phyloP scores from a whole-genome alignment of 441 rosid species.

The Populus tomentosa region DNA sequence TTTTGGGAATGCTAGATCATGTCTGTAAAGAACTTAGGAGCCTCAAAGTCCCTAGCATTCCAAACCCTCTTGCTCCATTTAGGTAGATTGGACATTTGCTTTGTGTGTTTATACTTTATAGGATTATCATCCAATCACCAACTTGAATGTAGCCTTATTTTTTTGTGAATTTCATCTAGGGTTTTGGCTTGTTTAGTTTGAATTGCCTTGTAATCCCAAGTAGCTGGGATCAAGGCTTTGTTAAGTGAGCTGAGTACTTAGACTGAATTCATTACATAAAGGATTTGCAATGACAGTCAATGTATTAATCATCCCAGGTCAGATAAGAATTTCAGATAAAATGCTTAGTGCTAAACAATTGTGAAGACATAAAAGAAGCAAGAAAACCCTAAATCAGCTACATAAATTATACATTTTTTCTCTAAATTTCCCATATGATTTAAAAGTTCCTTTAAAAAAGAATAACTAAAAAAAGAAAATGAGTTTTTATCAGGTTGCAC shows the following conservation, averaged over 20 bases:
- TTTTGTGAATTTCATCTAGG: background rate
- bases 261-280: background rate
- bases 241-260: background rate
- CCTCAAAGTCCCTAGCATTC: slow-evolving; percentile 49
- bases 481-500: no score
- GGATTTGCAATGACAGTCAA: slow-evolving; percentile 1
- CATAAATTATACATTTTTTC: background rate
- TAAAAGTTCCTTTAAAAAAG: no score
- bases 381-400: background rate
- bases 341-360: background rate
- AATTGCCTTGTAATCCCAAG: background rate
- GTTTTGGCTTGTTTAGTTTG: slow-evolving; percentile 15
- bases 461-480: no score
- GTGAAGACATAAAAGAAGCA: background rate
- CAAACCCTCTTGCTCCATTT: slow-evolving; percentile 79
- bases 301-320: background rate
- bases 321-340: background rate
- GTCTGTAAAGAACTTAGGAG: slow-evolving; percentile 88
- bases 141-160: slow-evolving; percentile 5
- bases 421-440: background rate
- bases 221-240: slow-evolving; percentile 8
- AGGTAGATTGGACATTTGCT: slow-evolving; percentile 30
- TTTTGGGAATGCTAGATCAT: slow-evolving; percentile 89
- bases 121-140: slow-evolving; percentile 1
- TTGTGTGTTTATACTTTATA: slow-evolving; percentile 1